Conservation (phyloP, 306 rosid species). For the Prunus mongolica region DNA sequence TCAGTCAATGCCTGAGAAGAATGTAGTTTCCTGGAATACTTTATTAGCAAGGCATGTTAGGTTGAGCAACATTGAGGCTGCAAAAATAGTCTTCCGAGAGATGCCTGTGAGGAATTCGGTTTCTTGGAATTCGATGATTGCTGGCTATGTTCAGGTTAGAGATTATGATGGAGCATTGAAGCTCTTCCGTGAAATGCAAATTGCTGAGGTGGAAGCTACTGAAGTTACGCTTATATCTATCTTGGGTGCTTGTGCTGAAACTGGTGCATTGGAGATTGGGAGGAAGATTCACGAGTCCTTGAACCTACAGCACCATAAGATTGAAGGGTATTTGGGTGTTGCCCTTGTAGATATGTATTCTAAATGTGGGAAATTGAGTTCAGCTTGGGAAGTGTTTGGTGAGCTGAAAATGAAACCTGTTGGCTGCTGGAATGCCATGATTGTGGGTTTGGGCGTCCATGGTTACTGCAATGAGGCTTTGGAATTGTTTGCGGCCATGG, state of each 20-base stretch:
- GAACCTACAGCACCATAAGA: slow-evolving; percentile 27
- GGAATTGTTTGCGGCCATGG: slow-evolving; percentile 49
- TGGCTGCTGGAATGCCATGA: slow-evolving; percentile 75
- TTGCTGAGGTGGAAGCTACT: slow-evolving; percentile 36
- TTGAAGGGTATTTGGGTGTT: slow-evolving; percentile 64
- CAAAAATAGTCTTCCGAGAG: slow-evolving; percentile 43
- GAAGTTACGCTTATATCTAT: slow-evolving; percentile 49
- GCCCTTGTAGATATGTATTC: slow-evolving; percentile 59
- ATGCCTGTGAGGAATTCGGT: slow-evolving; percentile 57
- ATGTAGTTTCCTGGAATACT: slow-evolving; percentile 67
- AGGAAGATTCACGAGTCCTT: slow-evolving; percentile 42
- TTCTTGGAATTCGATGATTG: slow-evolving; percentile 65
- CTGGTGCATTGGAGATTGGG: slow-evolving; percentile 47
- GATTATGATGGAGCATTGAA: slow-evolving; percentile 43
- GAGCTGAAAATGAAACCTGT: slow-evolving; percentile 49
- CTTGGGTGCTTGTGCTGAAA: slow-evolving; percentile 63
- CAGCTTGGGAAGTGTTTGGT: slow-evolving; percentile 54
- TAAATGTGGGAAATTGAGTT: slow-evolving; percentile 61
- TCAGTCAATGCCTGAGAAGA: slow-evolving; percentile 48
- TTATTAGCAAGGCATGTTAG: slow-evolving; percentile 38
- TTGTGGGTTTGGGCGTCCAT: slow-evolving; percentile 67
- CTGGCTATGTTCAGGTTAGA: slow-evolving; percentile 44
- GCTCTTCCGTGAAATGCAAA: slow-evolving; percentile 51
- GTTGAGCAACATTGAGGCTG: slow-evolving; percentile 40
- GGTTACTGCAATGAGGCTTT: slow-evolving; percentile 53